A percentile compares a stretch with the other conserved stretches of the same genome.
phyloP scores from a whole-genome alignment of 2,329 filamentous ascomycete species.

The Aspergillus unguis region DNA sequence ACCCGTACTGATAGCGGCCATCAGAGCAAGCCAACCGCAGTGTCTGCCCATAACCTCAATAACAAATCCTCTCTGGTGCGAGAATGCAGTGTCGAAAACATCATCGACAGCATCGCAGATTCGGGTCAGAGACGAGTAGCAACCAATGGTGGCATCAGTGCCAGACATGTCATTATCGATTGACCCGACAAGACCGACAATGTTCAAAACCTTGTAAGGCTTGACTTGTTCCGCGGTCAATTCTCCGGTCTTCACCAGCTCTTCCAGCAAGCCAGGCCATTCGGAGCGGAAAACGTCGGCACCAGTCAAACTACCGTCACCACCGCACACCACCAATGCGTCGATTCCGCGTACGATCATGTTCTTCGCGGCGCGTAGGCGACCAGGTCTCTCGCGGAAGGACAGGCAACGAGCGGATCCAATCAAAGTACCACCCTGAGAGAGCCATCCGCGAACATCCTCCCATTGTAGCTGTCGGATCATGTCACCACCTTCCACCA shows the following conservation, averaged over 20 bases:
- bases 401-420: conserved; percentile 90
- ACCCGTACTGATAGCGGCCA: conserved; percentile 91
- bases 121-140: conserved; percentile 85
- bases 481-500: conserved; percentile 83
- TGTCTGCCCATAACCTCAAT: conserved; percentile 98
- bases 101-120: conserved; percentile 97
- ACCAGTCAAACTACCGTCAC: conserved; percentile 92
- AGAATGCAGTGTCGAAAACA: conserved; percentile 88
- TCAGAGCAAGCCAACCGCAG: conserved; percentile 95
- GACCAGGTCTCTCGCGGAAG: conserved; percentile 84
- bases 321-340: conserved; percentile 92
- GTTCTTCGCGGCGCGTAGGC: conserved; percentile 85
- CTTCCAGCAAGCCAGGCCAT: conserved; percentile 83
- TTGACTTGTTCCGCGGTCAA: conserved; percentile 67
- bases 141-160: conserved; percentile 95
- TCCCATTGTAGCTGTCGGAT: conserved; percentile 89
- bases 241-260: conserved; percentile 73
- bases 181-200: conserved; percentile 91
- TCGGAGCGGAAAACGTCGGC: conserved; percentile 90
- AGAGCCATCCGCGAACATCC: conserved; percentile 90
- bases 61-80: conserved; percentile 93
- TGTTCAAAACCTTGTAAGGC: conserved; percentile 84
- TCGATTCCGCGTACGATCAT: conserved; percentile 91
- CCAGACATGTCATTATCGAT: conserved; percentile 98
- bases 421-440: conserved; percentile 91